Evolutionary conservation across 495 filamentous ascomycete species (phyloP), one percentile per base, ranked within the genome.

Genomic region (Daldinia loculata): DNA sequence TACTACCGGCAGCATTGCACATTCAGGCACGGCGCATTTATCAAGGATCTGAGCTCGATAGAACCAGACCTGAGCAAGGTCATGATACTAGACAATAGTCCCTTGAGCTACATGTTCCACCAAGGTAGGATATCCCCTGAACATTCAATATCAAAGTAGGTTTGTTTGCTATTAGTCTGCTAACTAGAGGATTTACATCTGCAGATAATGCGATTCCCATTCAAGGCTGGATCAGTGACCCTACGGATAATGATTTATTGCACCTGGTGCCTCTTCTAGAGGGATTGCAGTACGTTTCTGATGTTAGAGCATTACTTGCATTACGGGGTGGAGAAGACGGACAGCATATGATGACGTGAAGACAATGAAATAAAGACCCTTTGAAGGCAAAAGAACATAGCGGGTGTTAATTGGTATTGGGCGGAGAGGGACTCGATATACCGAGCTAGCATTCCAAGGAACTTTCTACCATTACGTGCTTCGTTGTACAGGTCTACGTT

Each of bases 1-100:
- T 97, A 93, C 77, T 99, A 99, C 78, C 86, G 95, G 29, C 96
- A 98, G 80, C 94, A 98, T 79, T 98, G 96, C 82, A 98, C 95
- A 34, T 91, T 91, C 73, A 89, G 96, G 43, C 94, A 97, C 66
- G 95, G 94, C 34, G 94, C 95, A 12, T 99, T 97, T 70, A 98
- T 99, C 82, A 99, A 99, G 80, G 95, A 99, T 79, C 85, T 99
- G 57, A 95, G 93, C 79, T 92, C 93, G 24, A 93, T 99, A 27
- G 95, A 99, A 84, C 93, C 95, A 36, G 95, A 98, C 77, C 81
- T 99, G 77, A 97, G 93, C 76, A 93, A 91, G 82, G 95, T 98
- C 55, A 97, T 98, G 92, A 99, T 99, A 70, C 83, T 98, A 76
- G 95, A 99, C 81, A 99, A 99, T 76, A 97, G 93, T 77, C 96